Evolutionary conservation across 805 yeast genomes (phyloP).

Genomic region (Barnettozyma vustinii): DNA sequence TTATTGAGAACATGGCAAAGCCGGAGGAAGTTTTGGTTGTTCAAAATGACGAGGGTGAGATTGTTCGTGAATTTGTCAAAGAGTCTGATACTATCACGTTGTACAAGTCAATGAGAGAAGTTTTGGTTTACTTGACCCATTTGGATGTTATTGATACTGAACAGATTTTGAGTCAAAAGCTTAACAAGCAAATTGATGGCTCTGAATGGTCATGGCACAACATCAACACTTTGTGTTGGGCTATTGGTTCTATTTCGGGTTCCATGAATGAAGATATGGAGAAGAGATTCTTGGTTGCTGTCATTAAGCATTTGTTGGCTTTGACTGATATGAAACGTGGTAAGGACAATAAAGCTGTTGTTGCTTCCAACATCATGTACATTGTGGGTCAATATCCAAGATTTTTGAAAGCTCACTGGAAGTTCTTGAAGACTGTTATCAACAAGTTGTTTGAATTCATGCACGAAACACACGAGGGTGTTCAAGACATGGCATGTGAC

Average conservation of each 20-base stretch:
- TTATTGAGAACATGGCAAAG: slow-evolving; percentile 95
- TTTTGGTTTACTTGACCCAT: slow-evolving; percentile 90
- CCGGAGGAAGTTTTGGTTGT: slow-evolving; percentile 97
- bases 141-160: slow-evolving; percentile 93
- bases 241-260: slow-evolving; percentile 97
- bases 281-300: slow-evolving; percentile 86
- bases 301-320: slow-evolving; percentile 85
- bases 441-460: slow-evolving; percentile 94
- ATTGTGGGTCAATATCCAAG: slow-evolving; percentile 99
- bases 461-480: slow-evolving; percentile 99
- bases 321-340: slow-evolving; percentile 96
- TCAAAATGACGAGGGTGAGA: slow-evolving; percentile 98
- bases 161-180: slow-evolving; percentile 84
- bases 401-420: slow-evolving; percentile 97
- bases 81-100: slow-evolving; percentile 96
- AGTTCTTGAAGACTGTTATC: slow-evolving; percentile 90
- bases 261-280: slow-evolving; percentile 98
- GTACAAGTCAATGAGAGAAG: slow-evolving; percentile 94
- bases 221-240: slow-evolving; percentile 97
- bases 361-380: slow-evolving; percentile 99
- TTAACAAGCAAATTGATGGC: slow-evolving; percentile 90
- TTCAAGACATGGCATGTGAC: slow-evolving; percentile 99
- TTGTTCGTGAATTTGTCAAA: slow-evolving; percentile 93
- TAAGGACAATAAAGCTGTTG: slow-evolving; percentile 97
- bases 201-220: slow-evolving; percentile 99